A percentile compares a stretch with the other conserved stretches of the same genome.
Conservation (phyloP, 176 grass and related monocot genomes). For the Phyllostachys edulis region DNA sequence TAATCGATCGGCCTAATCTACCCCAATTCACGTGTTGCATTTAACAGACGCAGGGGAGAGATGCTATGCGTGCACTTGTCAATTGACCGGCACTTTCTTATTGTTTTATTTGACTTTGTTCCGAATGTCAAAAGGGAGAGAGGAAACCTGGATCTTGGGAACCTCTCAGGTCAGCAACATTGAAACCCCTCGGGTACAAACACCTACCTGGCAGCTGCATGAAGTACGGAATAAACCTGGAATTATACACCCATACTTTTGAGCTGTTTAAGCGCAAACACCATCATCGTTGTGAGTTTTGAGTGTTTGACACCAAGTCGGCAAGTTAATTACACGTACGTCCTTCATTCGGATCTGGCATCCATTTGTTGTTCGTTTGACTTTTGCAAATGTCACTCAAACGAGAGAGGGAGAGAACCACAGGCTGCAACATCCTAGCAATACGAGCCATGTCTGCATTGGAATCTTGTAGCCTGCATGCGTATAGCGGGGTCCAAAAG, state of each 20-base stretch:
- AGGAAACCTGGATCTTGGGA: not conserved
- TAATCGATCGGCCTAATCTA: not conserved
- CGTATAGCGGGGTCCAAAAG: not conserved
- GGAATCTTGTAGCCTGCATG: not conserved
- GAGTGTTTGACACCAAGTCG: no score
- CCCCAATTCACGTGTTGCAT: slow-evolving; percentile 23
- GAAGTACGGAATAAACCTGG: slow-evolving; percentile 26
- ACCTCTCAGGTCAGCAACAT: not conserved
- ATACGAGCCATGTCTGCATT: not conserved
- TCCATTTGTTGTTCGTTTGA: slow-evolving; percentile 7
- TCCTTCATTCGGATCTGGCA: not conserved
- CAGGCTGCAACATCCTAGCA: not conserved
- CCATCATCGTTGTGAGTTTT: not conserved
- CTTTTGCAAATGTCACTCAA: not conserved
- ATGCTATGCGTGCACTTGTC: not conserved
- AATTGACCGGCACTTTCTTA: not conserved
- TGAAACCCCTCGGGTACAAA: not conserved
- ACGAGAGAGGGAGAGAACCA: not conserved
- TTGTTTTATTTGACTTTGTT: slow-evolving; percentile 26
- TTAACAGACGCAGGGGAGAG: not conserved
- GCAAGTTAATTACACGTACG: not conserved
- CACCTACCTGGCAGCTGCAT: not conserved
- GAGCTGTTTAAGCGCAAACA: not conserved
- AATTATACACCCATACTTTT: not conserved
- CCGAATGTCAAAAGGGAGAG: slow-evolving; percentile 15